phyloP scores from a whole-genome alignment of 1,284 basidiomycete species.

The Trichosporon sp. region DNA sequence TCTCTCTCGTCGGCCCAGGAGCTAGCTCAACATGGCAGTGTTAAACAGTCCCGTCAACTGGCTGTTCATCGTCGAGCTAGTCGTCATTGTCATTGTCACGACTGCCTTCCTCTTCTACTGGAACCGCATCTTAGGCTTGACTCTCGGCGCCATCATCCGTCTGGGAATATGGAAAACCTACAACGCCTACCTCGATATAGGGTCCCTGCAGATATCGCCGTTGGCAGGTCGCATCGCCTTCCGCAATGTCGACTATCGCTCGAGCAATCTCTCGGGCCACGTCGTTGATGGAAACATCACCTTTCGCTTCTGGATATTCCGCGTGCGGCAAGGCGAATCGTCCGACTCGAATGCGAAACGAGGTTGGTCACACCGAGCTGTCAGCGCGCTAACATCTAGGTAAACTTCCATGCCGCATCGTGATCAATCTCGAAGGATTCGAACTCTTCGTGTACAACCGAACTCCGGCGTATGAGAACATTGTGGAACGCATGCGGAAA shows the following conservation, averaged over 20 bases:
- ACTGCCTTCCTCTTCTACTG: slow-evolving; percentile 79
- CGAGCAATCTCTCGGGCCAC: slow-evolving; percentile 78
- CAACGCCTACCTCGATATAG: slow-evolving; percentile 46
- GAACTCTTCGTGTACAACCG: slow-evolving; percentile 89
- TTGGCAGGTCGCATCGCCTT: slow-evolving; percentile 77
- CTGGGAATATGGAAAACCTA: slow-evolving; percentile 43
- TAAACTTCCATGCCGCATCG: slow-evolving; percentile 67
- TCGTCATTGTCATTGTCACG: slow-evolving; percentile 65
- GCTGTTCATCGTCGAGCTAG: slow-evolving; percentile 63
- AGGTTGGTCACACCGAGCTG: slow-evolving; percentile 23
- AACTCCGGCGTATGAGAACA: slow-evolving; percentile 78
- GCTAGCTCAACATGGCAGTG: neutral
- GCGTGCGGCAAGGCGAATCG: slow-evolving; percentile 57
- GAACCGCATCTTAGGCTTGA: slow-evolving; percentile 71
- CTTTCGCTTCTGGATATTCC: slow-evolving; percentile 87
- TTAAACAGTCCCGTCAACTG: slow-evolving; percentile 37
- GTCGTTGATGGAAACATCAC: slow-evolving; percentile 76
- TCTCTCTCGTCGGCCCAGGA: neutral
- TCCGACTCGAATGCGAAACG: slow-evolving; percentile 29
- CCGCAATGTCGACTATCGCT: slow-evolving; percentile 80
- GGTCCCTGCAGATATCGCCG: slow-evolving; percentile 86
- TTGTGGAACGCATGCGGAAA: slow-evolving; percentile 66
- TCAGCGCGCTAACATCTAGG: slow-evolving; percentile 18
- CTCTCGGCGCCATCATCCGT: slow-evolving; percentile 53
- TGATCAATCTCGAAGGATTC: slow-evolving; percentile 70